Conservation (phyloP, 2,329 filamentous ascomycete species). For the Sarocladiaceae sp. region DNA sequence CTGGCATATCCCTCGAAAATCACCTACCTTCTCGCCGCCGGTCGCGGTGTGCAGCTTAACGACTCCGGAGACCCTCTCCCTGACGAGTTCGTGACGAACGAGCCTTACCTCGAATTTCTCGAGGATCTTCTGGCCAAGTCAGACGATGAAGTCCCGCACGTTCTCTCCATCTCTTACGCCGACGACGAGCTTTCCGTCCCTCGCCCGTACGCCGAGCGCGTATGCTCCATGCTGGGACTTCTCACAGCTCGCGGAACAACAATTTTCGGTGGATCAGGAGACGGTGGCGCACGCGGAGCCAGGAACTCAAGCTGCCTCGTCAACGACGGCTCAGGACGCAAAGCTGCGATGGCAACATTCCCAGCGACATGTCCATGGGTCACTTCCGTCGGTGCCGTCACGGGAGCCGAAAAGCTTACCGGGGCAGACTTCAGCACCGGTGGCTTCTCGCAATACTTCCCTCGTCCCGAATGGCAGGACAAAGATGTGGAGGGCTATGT, state of each 20-base stretch:
- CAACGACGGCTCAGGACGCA: slow-evolving; percentile 52
- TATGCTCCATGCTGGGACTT: slow-evolving; percentile 50
- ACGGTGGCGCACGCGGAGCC: slow-evolving; percentile 41
- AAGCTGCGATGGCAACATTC: slow-evolving; percentile 56
- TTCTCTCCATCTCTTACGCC: slow-evolving; percentile 54
- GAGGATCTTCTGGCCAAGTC: slow-evolving; percentile 42
- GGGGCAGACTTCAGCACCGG: slow-evolving; percentile 44
- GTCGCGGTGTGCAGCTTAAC: slow-evolving; percentile 37
- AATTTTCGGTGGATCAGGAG: slow-evolving; percentile 47
- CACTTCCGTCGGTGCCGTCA: slow-evolving; percentile 60
- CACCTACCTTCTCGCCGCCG: slow-evolving; percentile 40
- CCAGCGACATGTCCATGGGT: slow-evolving; percentile 66
- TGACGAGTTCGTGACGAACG: slow-evolving; percentile 37
- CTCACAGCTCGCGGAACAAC: slow-evolving; percentile 49
- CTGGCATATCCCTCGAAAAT: slow-evolving; percentile 40
- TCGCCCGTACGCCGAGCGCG: slow-evolving; percentile 43
- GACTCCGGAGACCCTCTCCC: slow-evolving; percentile 29
- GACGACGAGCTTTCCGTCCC: slow-evolving; percentile 56
- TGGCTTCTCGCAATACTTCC: slow-evolving; percentile 50
- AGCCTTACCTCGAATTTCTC: slow-evolving; percentile 54
- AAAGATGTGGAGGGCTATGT: slow-evolving; percentile 36
- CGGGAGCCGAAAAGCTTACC: slow-evolving; percentile 26
- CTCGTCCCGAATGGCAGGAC: slow-evolving; percentile 41
- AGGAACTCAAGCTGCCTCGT: slow-evolving; percentile 48
- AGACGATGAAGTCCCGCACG: slow-evolving; percentile 45